Conservation (phyloP, 768 basidiomycete species). For the Polyporus arcularius region DNA sequence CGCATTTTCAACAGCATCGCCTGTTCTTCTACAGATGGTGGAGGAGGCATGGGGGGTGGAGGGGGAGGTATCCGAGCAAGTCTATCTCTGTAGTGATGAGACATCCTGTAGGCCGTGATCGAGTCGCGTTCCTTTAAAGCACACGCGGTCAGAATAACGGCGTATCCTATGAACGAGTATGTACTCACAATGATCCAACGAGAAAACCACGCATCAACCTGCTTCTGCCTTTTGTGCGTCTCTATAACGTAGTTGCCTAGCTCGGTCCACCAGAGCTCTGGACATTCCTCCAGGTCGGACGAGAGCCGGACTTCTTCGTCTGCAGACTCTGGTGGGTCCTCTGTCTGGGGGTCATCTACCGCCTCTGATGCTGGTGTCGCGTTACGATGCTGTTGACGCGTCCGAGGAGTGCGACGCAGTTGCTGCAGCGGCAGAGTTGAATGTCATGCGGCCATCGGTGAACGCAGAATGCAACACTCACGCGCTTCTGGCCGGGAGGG, state of each 20-base stretch:
- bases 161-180: neutral
- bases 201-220: slow-evolving; percentile 76
- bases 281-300: slow-evolving; percentile 82
- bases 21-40: slow-evolving; percentile 34
- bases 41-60: slow-evolving; percentile 35
- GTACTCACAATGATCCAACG: slow-evolving; percentile 58
- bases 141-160: neutral
- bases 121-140: slow-evolving; percentile 67
- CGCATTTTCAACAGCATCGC: slow-evolving; percentile 38
- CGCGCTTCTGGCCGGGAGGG: slow-evolving; percentile 53
- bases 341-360: slow-evolving; percentile 25
- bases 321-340: slow-evolving; percentile 33
- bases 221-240: slow-evolving; percentile 71
- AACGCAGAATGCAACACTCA: slow-evolving; percentile 38
- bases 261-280: slow-evolving; percentile 74
- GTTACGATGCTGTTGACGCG: slow-evolving; percentile 27
- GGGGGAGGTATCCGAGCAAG: slow-evolving; percentile 49
- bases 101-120: slow-evolving; percentile 57
- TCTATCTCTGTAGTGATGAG: slow-evolving; percentile 56
- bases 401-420: slow-evolving; percentile 41
- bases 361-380: slow-evolving; percentile 26
- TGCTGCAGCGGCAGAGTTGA: slow-evolving; percentile 17
- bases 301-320: slow-evolving; percentile 53
- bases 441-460: neutral
- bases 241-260: slow-evolving; percentile 69